A percentile compares a stretch with the other conserved stretches of the same genome.
Conservation (phyloP, 73 alveolate species). For the Paramecium pentaurelia region DNA sequence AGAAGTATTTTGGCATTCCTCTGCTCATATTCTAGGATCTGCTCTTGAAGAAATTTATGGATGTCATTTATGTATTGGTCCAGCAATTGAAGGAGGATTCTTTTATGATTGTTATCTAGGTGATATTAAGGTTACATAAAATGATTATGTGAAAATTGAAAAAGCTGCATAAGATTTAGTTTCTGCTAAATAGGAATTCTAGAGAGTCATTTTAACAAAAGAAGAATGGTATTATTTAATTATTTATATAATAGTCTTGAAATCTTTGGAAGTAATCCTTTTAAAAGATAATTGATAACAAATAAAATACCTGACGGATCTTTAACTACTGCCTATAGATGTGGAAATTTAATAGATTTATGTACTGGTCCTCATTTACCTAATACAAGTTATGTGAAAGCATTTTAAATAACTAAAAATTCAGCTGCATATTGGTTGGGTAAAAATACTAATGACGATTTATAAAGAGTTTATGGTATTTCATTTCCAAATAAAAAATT, state of each 20-base stretch:
- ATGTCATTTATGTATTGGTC: slow-evolving; percentile 97
- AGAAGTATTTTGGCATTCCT: slow-evolving; percentile 97
- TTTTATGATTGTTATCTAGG: slow-evolving; percentile 99
- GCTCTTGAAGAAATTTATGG: slow-evolving; percentile 94
- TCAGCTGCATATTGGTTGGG: slow-evolving; percentile 99
- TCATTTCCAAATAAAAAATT: slow-evolving; percentile 97
- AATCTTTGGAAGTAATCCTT: slow-evolving; percentile 96
- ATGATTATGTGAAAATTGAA: slow-evolving; percentile 89
- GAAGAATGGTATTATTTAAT: slow-evolving; percentile 69
- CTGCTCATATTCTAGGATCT: slow-evolving; percentile 93
- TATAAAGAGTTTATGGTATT: slow-evolving; percentile 99
- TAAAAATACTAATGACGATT: slow-evolving; percentile 93
- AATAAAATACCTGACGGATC: slow-evolving; percentile 96
- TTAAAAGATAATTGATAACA: slow-evolving; percentile 95
- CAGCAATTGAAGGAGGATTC: slow-evolving; percentile 98
- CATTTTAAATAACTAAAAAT: slow-evolving; percentile 96
- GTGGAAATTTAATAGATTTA: slow-evolving; percentile 98
- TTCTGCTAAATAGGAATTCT: slow-evolving; percentile 91
- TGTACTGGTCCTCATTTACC: slow-evolving; percentile 99
- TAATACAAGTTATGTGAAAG: slow-evolving; percentile 94
- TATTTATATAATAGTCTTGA: slow-evolving; percentile 63
- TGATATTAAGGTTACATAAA: slow-evolving; percentile 80
- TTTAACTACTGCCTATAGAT: slow-evolving; percentile 95
- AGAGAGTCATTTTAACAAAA: slow-evolving; percentile 94
- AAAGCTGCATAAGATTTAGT: slow-evolving; percentile 83